Evolutionary conservation across 1,284 basidiomycete species (phyloP).

Genomic region (Trametes sp.): DNA sequence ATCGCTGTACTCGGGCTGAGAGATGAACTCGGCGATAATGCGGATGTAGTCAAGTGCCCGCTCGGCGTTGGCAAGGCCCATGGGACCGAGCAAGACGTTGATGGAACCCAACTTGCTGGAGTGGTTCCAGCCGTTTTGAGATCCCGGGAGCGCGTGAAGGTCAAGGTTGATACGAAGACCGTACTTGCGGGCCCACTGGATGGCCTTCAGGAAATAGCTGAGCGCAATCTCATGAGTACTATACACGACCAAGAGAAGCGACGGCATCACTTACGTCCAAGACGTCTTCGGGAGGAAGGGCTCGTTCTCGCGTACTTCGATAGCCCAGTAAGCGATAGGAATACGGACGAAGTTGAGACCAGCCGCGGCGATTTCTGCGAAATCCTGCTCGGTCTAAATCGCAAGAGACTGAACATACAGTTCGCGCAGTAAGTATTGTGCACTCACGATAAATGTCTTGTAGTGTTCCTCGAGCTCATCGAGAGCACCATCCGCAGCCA

Average conservation of each 20-base stretch:
- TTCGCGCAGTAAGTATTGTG: neutral
- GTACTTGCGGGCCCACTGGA: conserved; percentile 95
- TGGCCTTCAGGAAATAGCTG: conserved; percentile 88
- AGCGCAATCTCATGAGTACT: conserved; percentile 11
- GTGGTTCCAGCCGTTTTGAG: conserved; percentile 86
- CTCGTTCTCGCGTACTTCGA: conserved; percentile 67
- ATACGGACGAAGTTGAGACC: conserved; percentile 86
- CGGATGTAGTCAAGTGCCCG: conserved; percentile 91
- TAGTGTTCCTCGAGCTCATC: conserved; percentile 82
- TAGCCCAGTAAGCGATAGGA: conserved; percentile 84
- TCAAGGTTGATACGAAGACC: conserved; percentile 94
- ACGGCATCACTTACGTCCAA: conserved; percentile 56
- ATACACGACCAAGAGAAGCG: neutral
- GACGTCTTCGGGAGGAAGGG: conserved; percentile 64
- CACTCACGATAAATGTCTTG: conserved; percentile 76
- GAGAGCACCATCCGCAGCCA: conserved; percentile 68
- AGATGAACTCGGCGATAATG: conserved; percentile 89
- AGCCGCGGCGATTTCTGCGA: conserved; percentile 89
- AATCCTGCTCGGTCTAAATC: conserved; percentile 84
- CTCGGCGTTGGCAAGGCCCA: conserved; percentile 81
- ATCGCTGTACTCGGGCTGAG: conserved; percentile 84
- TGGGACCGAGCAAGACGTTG: conserved; percentile 66
- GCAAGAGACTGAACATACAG: neutral
- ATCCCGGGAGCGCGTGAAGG: conserved; percentile 80
- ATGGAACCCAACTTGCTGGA: conserved; percentile 75